These are phyloP conservation scores for Oryza meyeriana DNA, from an alignment of 176 grass and related monocot genomes.

Conservation along the genomic window DNA sequence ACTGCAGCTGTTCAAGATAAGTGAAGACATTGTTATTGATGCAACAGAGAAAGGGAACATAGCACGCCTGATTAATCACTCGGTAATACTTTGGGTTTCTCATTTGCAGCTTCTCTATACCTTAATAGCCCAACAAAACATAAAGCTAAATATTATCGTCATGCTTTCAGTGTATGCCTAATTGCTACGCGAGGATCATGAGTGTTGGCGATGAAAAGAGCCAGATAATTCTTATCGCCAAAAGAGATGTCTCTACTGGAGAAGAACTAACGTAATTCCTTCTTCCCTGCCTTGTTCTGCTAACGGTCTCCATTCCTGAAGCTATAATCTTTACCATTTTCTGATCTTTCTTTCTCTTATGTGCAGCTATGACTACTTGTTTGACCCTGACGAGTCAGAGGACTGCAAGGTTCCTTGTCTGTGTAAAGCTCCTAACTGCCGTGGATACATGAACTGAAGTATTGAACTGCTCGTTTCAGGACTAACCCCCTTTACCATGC, in stretches of 20 bases:
- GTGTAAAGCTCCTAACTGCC: slow-evolving; percentile 77
- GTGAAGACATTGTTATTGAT: slow-evolving; percentile 90
- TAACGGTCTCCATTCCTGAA: background rate
- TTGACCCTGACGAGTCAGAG: slow-evolving; percentile 82
- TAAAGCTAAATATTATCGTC: background rate
- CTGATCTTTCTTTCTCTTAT: background rate
- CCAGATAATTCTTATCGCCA: slow-evolving; percentile 84
- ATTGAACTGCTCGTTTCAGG: background rate
- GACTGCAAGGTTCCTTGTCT: slow-evolving; percentile 79
- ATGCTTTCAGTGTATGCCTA: slow-evolving; percentile 77
- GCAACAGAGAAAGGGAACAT: slow-evolving; percentile 89
- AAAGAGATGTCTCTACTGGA: slow-evolving; percentile 65
- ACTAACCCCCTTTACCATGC: slow-evolving; percentile 38
- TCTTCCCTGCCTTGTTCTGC: background rate
- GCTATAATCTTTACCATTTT: background rate
- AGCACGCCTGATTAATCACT: slow-evolving; percentile 87
- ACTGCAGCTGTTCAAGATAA: slow-evolving; percentile 86
- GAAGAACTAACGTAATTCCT: slow-evolving; percentile 84
- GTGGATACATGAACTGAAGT: slow-evolving; percentile 80
- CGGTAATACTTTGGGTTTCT: slow-evolving; percentile 38
- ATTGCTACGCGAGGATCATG: slow-evolving; percentile 94
- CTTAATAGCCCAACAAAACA: background rate
- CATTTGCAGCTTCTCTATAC: background rate
- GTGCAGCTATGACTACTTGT: slow-evolving; percentile 84
- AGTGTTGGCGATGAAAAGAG: slow-evolving; percentile 57